Evolutionary conservation across 2,329 filamentous ascomycete species (phyloP).

Genomic region (Ilyonectria destructans): DNA sequence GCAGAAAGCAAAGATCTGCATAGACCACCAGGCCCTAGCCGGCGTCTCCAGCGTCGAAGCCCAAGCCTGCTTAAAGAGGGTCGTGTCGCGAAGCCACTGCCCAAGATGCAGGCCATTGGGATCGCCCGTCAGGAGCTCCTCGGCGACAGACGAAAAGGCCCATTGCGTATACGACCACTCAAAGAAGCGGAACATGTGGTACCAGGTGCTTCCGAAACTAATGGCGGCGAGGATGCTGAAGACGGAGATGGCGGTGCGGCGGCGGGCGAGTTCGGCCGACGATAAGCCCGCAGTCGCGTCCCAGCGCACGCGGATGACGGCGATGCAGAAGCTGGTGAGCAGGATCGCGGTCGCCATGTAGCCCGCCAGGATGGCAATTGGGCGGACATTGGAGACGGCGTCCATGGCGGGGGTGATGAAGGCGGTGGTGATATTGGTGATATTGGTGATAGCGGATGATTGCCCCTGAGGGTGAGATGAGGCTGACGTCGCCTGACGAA

Average conservation of each 20-base stretch:
- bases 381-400: conserved; percentile 35
- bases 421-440: background rate
- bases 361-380: conserved; percentile 42
- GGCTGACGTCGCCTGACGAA: background rate
- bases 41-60: conserved; percentile 44
- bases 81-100: conserved; percentile 48
- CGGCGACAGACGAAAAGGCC: background rate
- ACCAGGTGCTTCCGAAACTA: conserved; percentile 49
- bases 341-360: conserved; percentile 41
- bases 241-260: conserved; percentile 28
- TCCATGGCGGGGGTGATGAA: conserved; percentile 1
- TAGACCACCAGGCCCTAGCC: conserved; percentile 47
- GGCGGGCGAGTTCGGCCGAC: background rate
- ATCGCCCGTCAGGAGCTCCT: background rate
- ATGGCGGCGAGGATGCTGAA: conserved; percentile 44
- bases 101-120: conserved; percentile 35
- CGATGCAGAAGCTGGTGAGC: conserved; percentile 37
- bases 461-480: background rate
- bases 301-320: conserved; percentile 28
- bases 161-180: conserved; percentile 42
- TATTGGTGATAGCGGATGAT: background rate
- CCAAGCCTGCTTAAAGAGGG: conserved; percentile 50
- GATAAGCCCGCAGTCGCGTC: background rate
- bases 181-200: conserved; percentile 49
- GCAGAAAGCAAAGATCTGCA: conserved; percentile 50